These are phyloP conservation scores for Glebionis coronaria DNA, from an alignment of 129 eudicot genomes.

Conservation along the genomic window DNA sequence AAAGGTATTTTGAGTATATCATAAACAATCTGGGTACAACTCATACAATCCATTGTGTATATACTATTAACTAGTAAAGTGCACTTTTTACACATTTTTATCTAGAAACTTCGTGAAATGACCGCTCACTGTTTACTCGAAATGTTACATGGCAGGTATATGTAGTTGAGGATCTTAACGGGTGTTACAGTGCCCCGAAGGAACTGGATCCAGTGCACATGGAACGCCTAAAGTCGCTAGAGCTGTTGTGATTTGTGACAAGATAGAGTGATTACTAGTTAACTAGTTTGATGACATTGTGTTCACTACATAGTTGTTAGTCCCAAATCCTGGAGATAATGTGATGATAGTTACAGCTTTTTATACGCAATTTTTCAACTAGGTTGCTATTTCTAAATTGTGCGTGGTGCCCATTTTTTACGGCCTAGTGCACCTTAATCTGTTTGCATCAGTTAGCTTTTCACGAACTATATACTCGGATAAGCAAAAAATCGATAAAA, in stretches of 20 bases:
- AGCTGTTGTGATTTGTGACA: slow-evolving; percentile 34
- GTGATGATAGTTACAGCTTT: slow-evolving; percentile 10
- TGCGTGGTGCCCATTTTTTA: no score
- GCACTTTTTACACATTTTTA: neutral
- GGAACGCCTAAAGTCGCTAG: slow-evolving; percentile 64
- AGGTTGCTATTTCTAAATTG: no score
- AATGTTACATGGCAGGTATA: slow-evolving; percentile 59
- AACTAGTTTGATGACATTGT: no score
- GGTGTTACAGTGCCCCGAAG: slow-evolving; percentile 60
- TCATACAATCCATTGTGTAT: neutral
- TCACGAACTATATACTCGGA: no score
- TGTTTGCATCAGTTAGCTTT: no score
- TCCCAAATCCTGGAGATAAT: neutral
- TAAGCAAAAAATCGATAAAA: no score
- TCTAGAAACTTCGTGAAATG: no score
- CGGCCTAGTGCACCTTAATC: no score
- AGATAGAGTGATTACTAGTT: no score
- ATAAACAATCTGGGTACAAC: neutral
- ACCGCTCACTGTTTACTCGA: neutral
- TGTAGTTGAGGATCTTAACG: slow-evolving; percentile 74
- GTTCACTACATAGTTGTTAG: neutral
- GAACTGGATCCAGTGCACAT: slow-evolving; percentile 66
- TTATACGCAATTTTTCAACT: no score
- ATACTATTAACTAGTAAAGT: neutral
- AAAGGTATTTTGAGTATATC: neutral